Conservation (phyloP, 1,139 yeast species). For the Komagataea norvegica region DNA sequence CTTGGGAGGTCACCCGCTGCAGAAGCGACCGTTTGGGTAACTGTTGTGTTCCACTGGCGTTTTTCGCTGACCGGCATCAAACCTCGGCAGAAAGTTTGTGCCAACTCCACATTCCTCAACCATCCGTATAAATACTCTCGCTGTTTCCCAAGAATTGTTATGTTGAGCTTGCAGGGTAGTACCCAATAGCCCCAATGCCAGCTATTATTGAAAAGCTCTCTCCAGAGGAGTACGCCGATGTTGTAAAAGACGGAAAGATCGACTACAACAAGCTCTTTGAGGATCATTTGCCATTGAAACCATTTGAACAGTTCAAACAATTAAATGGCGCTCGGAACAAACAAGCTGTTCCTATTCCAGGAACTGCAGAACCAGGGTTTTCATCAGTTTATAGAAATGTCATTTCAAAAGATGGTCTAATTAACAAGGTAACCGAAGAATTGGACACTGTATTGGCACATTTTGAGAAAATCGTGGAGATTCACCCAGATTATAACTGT, state of each 20-base stretch:
- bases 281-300: constrained; percentile 6
- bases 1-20: too few species aligned
- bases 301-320: constrained; percentile 8
- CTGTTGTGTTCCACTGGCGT: too few species aligned
- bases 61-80: too few species aligned
- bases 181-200: too few species aligned
- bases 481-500: constrained; percentile 38
- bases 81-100: too few species aligned
- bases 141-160: not conserved
- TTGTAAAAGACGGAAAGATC: constrained; percentile 21
- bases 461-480: constrained; percentile 39
- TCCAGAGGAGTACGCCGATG: constrained; percentile 2
- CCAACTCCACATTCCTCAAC: too few species aligned
- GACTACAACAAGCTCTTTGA: constrained; percentile 19
- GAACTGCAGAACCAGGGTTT: constrained; percentile 31
- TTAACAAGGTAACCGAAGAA: constrained; percentile 45
- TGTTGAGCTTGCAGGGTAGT: too few species aligned
- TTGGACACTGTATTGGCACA: constrained; percentile 46
- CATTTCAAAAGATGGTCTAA: constrained; percentile 35
- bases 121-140: too few species aligned
- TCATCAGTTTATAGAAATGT: constrained; percentile 52
- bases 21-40: too few species aligned
- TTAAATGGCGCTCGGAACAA: constrained; percentile 13
- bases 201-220: constrained; percentile 2
- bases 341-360: constrained; percentile 39